Percentiles rank a stretch among this genome's conserved stretches.
phyloP scores from a whole-genome alignment of 2,329 filamentous ascomycete species.

The Ophiocordyceps unilateralis region DNA sequence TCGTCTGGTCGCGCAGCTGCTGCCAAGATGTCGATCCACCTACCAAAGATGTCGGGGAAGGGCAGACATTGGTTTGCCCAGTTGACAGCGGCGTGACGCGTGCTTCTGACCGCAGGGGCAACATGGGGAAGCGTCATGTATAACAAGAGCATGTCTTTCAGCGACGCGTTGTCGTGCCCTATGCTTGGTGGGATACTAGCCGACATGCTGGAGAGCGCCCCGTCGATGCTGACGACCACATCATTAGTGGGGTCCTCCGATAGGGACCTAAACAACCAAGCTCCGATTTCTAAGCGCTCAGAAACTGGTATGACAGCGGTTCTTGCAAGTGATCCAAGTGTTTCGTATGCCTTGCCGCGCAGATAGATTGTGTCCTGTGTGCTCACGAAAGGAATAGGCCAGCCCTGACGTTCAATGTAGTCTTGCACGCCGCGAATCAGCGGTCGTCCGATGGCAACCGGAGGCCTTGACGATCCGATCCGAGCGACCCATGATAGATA shows the following conservation, averaged over 20 bases:
- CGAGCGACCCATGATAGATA: conserved; percentile 79
- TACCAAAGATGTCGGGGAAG: conserved; percentile 59
- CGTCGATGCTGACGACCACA: conserved; percentile 75
- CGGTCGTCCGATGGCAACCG: conserved; percentile 49
- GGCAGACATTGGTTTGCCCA: conserved; percentile 81
- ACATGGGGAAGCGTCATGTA: conserved; percentile 43
- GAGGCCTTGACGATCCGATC: conserved; percentile 40
- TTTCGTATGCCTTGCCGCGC: conserved; percentile 74
- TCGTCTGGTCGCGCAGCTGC: conserved; percentile 49
- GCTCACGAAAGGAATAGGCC: conserved; percentile 52
- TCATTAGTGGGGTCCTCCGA: conserved; percentile 61
- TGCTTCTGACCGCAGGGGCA: conserved; percentile 44
- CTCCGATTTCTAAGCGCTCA: conserved; percentile 35
- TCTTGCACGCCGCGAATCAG: conserved; percentile 52
- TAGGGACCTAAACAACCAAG: conserved; percentile 73
- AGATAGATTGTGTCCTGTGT: conserved; percentile 47
- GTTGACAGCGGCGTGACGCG: conserved; percentile 66
- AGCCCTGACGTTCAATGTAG: conserved; percentile 68
- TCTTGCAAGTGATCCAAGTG: conserved; percentile 65
- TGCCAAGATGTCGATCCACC: conserved; percentile 81
- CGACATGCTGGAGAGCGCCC: conserved; percentile 61
- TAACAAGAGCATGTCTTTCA: conserved; percentile 42
- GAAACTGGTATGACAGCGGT: conserved; percentile 38
- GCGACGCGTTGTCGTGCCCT: conserved; percentile 11
- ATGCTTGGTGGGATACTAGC: conserved; percentile 21